phyloP scores from a whole-genome alignment of 371 early-diverging fungal genomes.

The Dichotomocladium elegans region DNA sequence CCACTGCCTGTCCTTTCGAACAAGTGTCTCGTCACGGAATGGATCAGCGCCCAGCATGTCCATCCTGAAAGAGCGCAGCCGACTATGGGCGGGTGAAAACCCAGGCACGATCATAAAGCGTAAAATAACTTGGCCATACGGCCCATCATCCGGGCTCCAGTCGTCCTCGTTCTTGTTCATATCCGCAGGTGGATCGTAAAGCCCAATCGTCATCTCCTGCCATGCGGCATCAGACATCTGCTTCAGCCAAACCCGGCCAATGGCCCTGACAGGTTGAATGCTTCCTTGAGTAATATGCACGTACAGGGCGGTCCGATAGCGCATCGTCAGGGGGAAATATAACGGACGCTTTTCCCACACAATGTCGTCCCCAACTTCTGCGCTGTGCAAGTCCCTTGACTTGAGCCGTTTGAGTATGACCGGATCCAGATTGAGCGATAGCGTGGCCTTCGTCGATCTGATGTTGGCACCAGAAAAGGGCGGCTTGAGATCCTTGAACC shows the following conservation, averaged over 20 bases:
- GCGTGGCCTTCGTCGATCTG: slow-evolving; percentile 11
- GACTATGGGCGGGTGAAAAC: slow-evolving; percentile 26
- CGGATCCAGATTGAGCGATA: slow-evolving; percentile 27
- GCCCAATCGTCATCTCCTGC: slow-evolving; percentile 19
- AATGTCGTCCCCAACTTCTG: not conserved
- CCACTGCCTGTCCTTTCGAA: slow-evolving; percentile 15
- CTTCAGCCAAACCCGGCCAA: slow-evolving; percentile 26
- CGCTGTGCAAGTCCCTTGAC: not conserved
- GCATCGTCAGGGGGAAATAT: slow-evolving; percentile 31
- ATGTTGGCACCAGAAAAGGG: slow-evolving; percentile 9
- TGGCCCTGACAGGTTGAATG: slow-evolving; percentile 4
- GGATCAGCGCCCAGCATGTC: slow-evolving; percentile 38
- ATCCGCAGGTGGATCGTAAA: slow-evolving; percentile 9
- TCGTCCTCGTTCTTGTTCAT: slow-evolving; percentile 23
- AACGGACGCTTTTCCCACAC: slow-evolving; percentile 16
- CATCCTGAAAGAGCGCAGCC: slow-evolving; percentile 13
- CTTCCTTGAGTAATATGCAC: slow-evolving; percentile 19
- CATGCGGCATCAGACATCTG: slow-evolving; percentile 18
- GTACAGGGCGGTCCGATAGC: slow-evolving; percentile 27
- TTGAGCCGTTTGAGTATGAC: slow-evolving; percentile 18
- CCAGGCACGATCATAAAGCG: slow-evolving; percentile 25
- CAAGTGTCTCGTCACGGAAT: slow-evolving; percentile 21
- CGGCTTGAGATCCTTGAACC: slow-evolving; percentile 6
- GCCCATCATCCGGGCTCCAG: slow-evolving; percentile 17
- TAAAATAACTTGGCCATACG: slow-evolving; percentile 15